phyloP scores from a whole-genome alignment of 2,329 filamentous ascomycete genomes.

The Onygena corvina region DNA sequence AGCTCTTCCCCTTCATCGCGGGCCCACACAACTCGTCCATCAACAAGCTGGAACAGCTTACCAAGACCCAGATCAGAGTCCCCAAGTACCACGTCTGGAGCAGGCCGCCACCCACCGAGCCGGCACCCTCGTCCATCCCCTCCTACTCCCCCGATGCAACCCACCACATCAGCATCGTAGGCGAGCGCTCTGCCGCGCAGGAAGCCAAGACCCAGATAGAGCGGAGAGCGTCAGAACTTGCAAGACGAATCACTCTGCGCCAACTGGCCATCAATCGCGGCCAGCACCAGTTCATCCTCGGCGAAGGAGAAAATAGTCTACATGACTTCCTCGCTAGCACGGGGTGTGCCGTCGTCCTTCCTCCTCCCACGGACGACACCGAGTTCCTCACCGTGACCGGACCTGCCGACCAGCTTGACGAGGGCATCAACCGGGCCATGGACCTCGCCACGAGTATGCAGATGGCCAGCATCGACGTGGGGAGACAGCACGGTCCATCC shows the following conservation, averaged over 20 bases:
- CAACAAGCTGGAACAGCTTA: constrained; percentile 56
- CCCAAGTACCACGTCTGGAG: constrained; percentile 68
- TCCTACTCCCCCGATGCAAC: constrained; percentile 58
- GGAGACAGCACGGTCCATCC: constrained; percentile 61
- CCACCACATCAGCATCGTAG: constrained; percentile 70
- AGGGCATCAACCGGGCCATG: constrained; percentile 71
- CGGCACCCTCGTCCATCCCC: constrained; percentile 33
- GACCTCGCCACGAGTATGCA: constrained; percentile 81
- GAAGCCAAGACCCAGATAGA: constrained; percentile 71
- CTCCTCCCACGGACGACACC: constrained; percentile 25
- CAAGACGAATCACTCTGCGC: constrained; percentile 61
- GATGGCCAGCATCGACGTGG: constrained; percentile 69
- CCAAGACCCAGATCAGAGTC: constrained; percentile 68
- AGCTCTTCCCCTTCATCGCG: constrained; percentile 92
- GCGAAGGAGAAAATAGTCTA: constrained; percentile 63
- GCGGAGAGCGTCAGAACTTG: constrained; percentile 61
- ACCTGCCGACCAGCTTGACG: constrained; percentile 58
- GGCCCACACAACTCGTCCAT: constrained; percentile 60
- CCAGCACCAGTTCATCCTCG: constrained; percentile 89
- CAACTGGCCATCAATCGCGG: constrained; percentile 73
- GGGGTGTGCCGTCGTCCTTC: constrained; percentile 13
- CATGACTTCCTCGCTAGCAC: constrained; percentile 61
- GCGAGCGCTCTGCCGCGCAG: constrained; percentile 72
- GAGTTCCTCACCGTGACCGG: constrained; percentile 79
- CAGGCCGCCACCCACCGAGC: constrained; percentile 53